phyloP scores from a whole-genome alignment of 164 flowering plant species.

The Tetrastigma voinierianum region DNA sequence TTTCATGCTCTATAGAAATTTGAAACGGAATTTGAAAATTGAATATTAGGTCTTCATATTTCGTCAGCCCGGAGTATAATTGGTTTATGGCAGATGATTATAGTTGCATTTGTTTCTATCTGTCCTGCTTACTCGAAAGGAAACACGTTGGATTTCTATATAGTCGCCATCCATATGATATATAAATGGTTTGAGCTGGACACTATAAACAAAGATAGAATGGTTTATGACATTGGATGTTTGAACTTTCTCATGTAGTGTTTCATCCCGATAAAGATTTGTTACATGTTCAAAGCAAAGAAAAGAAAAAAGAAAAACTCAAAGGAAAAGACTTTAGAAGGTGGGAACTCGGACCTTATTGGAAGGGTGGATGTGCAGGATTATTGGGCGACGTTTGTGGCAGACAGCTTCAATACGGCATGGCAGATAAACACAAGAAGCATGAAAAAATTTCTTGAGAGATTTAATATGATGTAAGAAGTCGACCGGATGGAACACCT shows the following conservation, averaged over 20 bases:
- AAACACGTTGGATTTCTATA: constrained; percentile 69
- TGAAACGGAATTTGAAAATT: constrained; percentile 95
- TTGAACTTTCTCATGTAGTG: too few relatives aligned
- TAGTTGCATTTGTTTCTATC: too few relatives aligned
- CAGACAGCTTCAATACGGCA: too few relatives aligned
- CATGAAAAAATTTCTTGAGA: constrained; percentile 87
- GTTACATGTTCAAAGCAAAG: background rate
- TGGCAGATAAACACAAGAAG: too few relatives aligned
- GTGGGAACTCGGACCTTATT: constrained; percentile 45
- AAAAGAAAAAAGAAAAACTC: too few relatives aligned
- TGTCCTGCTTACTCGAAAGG: too few relatives aligned
- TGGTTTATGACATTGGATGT: too few relatives aligned
- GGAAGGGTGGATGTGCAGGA: constrained; percentile 67
- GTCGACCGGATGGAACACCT: constrained; percentile 51
- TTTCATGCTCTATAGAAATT: constrained; percentile 95
- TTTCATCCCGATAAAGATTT: too few relatives aligned
- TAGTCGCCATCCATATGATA: constrained; percentile 76
- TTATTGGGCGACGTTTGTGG: constrained; percentile 87
- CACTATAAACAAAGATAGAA: background rate
- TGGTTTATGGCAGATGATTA: too few relatives aligned
- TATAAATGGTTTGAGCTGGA: constrained; percentile 72
- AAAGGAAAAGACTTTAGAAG: too few relatives aligned
- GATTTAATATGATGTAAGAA: constrained; percentile 61
- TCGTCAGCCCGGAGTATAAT: constrained; percentile 65
- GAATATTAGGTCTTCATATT: constrained; percentile 74